A percentile compares a stretch with the other conserved stretches of the same genome.
phyloP scores from a whole-genome alignment of 768 basidiomycete species.

The Butyriboletus loyo region DNA sequence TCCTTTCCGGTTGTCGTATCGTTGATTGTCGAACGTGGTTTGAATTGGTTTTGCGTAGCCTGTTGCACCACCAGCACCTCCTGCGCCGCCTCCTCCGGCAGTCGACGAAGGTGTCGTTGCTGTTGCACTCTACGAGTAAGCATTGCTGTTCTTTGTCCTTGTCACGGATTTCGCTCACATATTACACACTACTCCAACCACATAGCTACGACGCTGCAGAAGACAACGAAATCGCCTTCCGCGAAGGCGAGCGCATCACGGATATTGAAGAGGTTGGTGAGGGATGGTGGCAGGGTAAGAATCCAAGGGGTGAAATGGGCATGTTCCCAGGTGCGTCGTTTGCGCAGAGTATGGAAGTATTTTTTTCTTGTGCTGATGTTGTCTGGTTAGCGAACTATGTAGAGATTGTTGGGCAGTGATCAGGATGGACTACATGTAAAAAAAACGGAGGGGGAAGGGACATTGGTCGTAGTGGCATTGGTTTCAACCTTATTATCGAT shows the following conservation, averaged over 20 bases:
- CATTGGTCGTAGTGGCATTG: too few relatives aligned
- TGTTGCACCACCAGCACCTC: constrained; percentile 30
- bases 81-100: constrained; percentile 46
- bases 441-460: too few relatives aligned
- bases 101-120: constrained; percentile 62
- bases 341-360: not conserved
- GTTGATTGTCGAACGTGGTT: not conserved
- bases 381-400: constrained; percentile 16
- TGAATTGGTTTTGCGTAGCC: constrained; percentile 23
- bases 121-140: constrained; percentile 70
- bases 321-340: constrained; percentile 68
- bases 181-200: not conserved
- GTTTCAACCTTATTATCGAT: too few relatives aligned
- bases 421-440: too few relatives aligned
- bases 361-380: not conserved
- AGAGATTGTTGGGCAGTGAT: constrained; percentile 13
- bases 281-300: constrained; percentile 86
- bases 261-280: constrained; percentile 79
- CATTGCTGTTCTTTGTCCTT: not conserved
- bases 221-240: constrained; percentile 87
- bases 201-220: constrained; percentile 83
- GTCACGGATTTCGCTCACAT: not conserved
- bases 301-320: constrained; percentile 52
- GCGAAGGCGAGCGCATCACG: constrained; percentile 75
- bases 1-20: not conserved